These are phyloP conservation scores for Rhododendron kiyosumense DNA, from an alignment of 148 eudicot species.

Conservation along the genomic window DNA sequence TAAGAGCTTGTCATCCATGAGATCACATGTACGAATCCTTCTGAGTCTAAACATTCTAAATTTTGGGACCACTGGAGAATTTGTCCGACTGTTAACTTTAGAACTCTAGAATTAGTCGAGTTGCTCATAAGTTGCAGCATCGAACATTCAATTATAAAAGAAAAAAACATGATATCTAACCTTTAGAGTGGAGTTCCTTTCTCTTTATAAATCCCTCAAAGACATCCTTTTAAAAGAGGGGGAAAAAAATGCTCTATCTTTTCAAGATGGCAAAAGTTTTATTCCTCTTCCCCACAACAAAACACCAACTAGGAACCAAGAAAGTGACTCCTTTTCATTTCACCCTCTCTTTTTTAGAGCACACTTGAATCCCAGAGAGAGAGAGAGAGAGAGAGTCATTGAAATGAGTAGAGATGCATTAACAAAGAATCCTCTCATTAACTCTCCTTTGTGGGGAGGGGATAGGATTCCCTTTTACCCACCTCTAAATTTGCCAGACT, in stretches of 20 bases:
- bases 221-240: slow-evolving; percentile 36
- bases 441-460: slow-evolving; percentile 15
- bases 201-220: slow-evolving; percentile 24
- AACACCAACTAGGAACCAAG: slow-evolving; percentile 51
- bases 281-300: slow-evolving; percentile 44
- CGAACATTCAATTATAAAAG: too few species aligned
- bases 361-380: slow-evolving; percentile 14
- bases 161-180: not conserved
- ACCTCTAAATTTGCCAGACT: slow-evolving; percentile 32
- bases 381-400: slow-evolving; percentile 8
- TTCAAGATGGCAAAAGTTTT: slow-evolving; percentile 22
- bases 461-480: slow-evolving; percentile 46
- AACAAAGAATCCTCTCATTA: slow-evolving; percentile 6
- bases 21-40: too few species aligned
- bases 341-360: slow-evolving; percentile 26
- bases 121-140: too few species aligned
- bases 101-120: too few species aligned
- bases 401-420: slow-evolving; percentile 17
- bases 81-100: too few species aligned
- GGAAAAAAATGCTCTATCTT: slow-evolving; percentile 23
- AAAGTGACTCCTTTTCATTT: slow-evolving; percentile 24
- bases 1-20: too few species aligned
- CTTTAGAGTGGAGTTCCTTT: slow-evolving; percentile 30
- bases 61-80: too few species aligned
- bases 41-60: too few species aligned